A percentile compares a stretch with the other conserved stretches of the same genome.
Evolutionary conservation across 1,139 yeast species (phyloP).

Genomic region (Magnusiomyces tetraspermus): DNA sequence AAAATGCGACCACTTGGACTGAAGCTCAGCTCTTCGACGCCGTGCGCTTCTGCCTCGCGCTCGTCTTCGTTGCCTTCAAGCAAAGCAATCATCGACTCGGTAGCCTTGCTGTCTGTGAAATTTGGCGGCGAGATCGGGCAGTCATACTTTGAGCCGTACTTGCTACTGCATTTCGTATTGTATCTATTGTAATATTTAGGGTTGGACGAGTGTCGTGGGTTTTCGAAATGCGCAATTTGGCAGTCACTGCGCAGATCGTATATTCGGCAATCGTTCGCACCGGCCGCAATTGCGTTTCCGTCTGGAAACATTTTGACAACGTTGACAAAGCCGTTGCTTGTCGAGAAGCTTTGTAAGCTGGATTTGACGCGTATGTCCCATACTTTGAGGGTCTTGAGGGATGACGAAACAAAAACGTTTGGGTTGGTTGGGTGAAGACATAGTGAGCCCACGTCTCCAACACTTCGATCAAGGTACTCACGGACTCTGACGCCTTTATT

Average conservation of each 20-base stretch:
- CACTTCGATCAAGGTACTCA: constrained; percentile 55
- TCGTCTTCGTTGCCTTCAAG: constrained; percentile 3
- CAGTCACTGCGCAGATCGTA: constrained; percentile 76
- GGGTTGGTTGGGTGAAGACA: constrained; percentile 30
- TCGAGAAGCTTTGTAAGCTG: constrained; percentile 49
- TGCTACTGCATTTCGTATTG: neutral
- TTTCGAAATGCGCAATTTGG: constrained; percentile 46
- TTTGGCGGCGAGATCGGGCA: neutral
- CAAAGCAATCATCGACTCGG: neutral
- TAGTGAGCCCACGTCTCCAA: constrained; percentile 68
- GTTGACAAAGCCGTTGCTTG: constrained; percentile 60
- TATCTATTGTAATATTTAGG: too few species aligned
- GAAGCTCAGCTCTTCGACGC: constrained; percentile 59
- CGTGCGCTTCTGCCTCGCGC: constrained; percentile 8
- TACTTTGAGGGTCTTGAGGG: constrained; percentile 61
- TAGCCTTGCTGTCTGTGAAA: neutral
- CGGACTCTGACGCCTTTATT: constrained; percentile 45
- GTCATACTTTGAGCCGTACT: neutral
- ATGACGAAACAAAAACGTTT: constrained; percentile 54
- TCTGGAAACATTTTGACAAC: constrained; percentile 57
- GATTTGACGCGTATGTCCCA: constrained; percentile 58
- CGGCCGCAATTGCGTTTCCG: constrained; percentile 48
- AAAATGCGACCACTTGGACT: constrained; percentile 68
- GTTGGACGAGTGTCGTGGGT: constrained; percentile 25
- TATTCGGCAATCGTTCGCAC: constrained; percentile 71